phyloP scores from a whole-genome alignment of 768 basidiomycete genomes.

The Zangia roseola region DNA sequence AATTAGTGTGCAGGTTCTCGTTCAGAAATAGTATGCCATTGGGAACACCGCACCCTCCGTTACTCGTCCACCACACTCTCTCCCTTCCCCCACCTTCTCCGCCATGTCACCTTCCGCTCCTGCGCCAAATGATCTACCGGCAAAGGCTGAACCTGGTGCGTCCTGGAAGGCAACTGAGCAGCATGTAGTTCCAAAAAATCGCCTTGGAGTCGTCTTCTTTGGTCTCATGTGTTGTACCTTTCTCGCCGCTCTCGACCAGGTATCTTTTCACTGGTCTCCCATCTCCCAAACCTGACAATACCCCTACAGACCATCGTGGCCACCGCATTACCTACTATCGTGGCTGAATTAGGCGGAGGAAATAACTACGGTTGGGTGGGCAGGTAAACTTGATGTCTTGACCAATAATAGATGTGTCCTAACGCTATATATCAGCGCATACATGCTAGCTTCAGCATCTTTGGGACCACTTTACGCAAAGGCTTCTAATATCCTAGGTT shows the following conservation, averaged over 20 bases:
- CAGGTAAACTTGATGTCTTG: conserved; percentile 26
- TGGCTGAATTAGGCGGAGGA: conserved; percentile 42
- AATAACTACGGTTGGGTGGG: conserved; percentile 52
- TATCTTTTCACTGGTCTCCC: conserved; percentile 6
- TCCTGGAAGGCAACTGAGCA: conserved; percentile 41
- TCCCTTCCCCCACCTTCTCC: neutral
- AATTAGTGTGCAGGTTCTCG: too few species aligned
- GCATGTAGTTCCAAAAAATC: conserved; percentile 44
- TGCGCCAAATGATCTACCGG: neutral
- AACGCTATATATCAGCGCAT: conserved; percentile 34
- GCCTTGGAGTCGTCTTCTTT: conserved; percentile 40
- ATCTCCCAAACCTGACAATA: neutral
- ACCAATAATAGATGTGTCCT: neutral
- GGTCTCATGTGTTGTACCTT: conserved; percentile 45
- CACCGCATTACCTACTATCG: conserved; percentile 51
- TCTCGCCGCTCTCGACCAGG: conserved; percentile 50
- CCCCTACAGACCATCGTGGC: conserved; percentile 43
- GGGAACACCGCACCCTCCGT: conserved; percentile 2
- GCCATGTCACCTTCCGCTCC: conserved; percentile 10
- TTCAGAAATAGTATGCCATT: conserved; percentile 13
- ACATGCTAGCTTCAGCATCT: conserved; percentile 44
- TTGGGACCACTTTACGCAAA: conserved; percentile 50
- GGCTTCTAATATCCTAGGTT: conserved; percentile 40
- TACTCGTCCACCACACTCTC: neutral
- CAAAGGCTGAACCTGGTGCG: conserved; percentile 25